These are phyloP conservation scores for Paramecium sonneborni DNA, from an alignment of 73 alveolate species.

Conservation along the genomic window DNA sequence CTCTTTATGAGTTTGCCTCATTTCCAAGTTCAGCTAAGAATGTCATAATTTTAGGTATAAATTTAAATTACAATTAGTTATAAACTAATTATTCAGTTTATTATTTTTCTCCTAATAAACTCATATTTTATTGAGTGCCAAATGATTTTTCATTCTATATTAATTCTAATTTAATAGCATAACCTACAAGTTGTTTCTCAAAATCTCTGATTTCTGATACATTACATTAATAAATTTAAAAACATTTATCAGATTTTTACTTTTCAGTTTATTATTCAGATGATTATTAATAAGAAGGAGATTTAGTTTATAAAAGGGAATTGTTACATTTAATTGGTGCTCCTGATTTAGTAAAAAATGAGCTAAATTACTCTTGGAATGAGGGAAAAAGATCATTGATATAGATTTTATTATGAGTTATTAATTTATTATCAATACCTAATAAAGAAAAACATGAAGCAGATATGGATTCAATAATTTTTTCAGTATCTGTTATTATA, in stretches of 20 bases:
- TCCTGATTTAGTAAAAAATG: background rate
- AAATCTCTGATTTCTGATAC: background rate
- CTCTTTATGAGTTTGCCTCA: background rate
- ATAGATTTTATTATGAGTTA: background rate
- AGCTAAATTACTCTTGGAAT: background rate
- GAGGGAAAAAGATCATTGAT: background rate
- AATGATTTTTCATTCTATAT: background rate
- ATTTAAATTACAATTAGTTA: background rate
- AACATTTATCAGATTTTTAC: background rate
- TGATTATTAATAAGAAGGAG: background rate
- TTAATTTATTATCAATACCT: background rate
- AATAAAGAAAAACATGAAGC: background rate
- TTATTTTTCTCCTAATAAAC: background rate
- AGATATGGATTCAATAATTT: background rate
- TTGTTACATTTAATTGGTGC: background rate
- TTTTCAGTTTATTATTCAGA: slow-evolving; percentile 9
- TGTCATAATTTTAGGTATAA: background rate
- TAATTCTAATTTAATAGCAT: background rate
- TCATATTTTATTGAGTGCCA: background rate
- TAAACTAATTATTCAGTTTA: background rate
- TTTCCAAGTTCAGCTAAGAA: background rate
- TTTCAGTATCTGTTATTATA: background rate
- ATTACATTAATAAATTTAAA: background rate
- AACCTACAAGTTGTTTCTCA: background rate
- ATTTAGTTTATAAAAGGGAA: background rate